A percentile compares a stretch with the other conserved stretches of the same genome.
These are phyloP conservation scores for Cystofilobasidium macerans DNA, from an alignment of 768 basidiomycete species.

Conservation along the genomic window DNA sequence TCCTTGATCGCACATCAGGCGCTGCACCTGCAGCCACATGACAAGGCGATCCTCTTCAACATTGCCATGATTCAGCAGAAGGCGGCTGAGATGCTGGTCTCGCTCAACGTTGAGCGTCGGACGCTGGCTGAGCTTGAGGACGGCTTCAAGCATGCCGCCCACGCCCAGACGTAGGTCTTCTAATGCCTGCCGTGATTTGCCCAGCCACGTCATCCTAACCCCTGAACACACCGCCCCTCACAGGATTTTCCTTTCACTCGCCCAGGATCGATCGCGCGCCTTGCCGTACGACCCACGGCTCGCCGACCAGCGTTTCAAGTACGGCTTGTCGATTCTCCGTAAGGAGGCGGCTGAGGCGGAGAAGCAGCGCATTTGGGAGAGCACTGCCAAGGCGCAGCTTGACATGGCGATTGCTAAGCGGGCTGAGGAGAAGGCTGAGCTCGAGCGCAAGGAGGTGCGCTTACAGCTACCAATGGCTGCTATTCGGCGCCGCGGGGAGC, in stretches of 20 bases:
- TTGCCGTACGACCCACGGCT: slow-evolving; percentile 78
- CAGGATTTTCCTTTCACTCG: slow-evolving; percentile 75
- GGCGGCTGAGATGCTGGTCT: slow-evolving; percentile 76
- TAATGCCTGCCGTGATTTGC: background rate
- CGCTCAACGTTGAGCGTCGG: slow-evolving; percentile 61
- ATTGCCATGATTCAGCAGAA: slow-evolving; percentile 98
- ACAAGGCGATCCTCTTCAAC: slow-evolving; percentile 86
- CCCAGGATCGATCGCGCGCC: slow-evolving; percentile 54
- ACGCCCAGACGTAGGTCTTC: slow-evolving; percentile 71
- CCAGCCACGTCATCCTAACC: background rate
- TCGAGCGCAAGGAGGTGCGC: slow-evolving; percentile 55
- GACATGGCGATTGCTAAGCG: slow-evolving; percentile 66
- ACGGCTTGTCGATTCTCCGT: slow-evolving; percentile 74
- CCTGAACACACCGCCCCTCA: background rate
- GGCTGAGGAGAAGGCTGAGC: slow-evolving; percentile 63
- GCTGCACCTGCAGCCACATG: slow-evolving; percentile 66
- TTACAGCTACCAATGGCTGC: background rate
- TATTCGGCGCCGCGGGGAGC: too few species aligned
- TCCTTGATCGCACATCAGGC: slow-evolving; percentile 50
- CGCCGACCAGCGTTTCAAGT: slow-evolving; percentile 78
- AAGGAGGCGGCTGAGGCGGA: slow-evolving; percentile 41
- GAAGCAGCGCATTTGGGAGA: slow-evolving; percentile 32
- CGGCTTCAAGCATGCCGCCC: slow-evolving; percentile 66
- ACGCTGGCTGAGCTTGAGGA: slow-evolving; percentile 65
- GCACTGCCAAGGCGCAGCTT: slow-evolving; percentile 42